A percentile compares a stretch with the other conserved stretches of the same genome.
phyloP scores from a whole-genome alignment of 164 flowering plant genomes.

The Annona cherimola region DNA sequence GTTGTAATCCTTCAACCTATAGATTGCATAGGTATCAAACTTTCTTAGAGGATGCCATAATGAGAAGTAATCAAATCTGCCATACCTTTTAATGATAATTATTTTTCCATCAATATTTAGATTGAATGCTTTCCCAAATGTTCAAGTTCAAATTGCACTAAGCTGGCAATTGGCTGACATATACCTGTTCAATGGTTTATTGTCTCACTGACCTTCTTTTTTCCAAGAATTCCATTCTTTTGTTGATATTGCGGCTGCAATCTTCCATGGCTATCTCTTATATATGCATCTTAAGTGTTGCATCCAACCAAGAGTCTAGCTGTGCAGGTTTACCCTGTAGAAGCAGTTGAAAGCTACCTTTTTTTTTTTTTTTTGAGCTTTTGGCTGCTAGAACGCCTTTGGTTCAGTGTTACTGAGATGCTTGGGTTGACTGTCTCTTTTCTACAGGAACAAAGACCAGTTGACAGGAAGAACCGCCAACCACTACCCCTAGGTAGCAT shows the following conservation, averaged over 20 bases:
- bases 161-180: not conserved
- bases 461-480: conserved; percentile 48
- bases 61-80: no score
- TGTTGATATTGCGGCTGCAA: not conserved
- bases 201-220: not conserved
- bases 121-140: not conserved
- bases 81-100: no score
- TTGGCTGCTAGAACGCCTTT: no score
- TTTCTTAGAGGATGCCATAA: no score
- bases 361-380: no score
- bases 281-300: no score
- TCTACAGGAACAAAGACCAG: conserved; percentile 42
- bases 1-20: no score
- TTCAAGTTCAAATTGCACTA: not conserved
- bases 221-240: not conserved
- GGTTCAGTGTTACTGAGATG: not conserved
- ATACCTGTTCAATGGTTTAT: not conserved
- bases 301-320: no score
- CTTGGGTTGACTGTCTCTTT: not conserved
- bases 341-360: no score
- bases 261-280: no score
- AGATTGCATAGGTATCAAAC: no score
- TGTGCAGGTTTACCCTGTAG: no score
- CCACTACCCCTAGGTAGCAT: conserved; percentile 41
- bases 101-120: not conserved